phyloP scores from a whole-genome alignment of 768 basidiomycete species.

The Kwoniella botswanensis region DNA sequence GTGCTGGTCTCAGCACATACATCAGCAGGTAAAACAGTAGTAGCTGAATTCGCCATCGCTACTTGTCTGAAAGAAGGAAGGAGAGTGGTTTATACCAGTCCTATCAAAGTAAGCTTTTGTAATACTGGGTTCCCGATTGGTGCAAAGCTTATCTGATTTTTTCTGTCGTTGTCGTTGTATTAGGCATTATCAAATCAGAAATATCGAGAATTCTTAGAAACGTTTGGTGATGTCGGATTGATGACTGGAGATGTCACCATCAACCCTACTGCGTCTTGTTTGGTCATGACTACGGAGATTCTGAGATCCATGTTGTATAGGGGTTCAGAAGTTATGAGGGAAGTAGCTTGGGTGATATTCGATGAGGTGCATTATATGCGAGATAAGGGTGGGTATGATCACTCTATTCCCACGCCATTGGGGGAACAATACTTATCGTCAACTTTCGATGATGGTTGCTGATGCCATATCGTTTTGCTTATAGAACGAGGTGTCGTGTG shows the following conservation, averaged over 20 bases:
- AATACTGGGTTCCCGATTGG: constrained; percentile 36
- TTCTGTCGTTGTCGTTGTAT: constrained; percentile 21
- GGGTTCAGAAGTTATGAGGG: constrained; percentile 98
- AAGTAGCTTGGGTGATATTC: constrained; percentile 99
- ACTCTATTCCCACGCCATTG: too few species aligned
- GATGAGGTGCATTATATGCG: constrained; percentile 99
- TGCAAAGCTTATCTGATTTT: neutral
- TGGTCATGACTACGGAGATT: constrained; percentile 99
- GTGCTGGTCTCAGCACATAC: constrained; percentile 98
- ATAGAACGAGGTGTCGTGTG: constrained; percentile 95
- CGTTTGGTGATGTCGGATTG: constrained; percentile 96
- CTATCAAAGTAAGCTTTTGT: constrained; percentile 82
- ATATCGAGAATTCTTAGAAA: constrained; percentile 95
- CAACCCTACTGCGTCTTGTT: constrained; percentile 92
- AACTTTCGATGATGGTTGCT: too few species aligned
- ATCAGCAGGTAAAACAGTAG: constrained; percentile 98
- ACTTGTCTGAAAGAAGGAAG: constrained; percentile 91
- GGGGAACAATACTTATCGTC: too few species aligned
- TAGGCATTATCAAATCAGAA: constrained; percentile 98
- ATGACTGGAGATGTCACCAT: constrained; percentile 99
- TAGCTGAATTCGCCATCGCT: constrained; percentile 99
- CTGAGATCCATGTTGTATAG: constrained; percentile 97
- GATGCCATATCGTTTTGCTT: too few species aligned
- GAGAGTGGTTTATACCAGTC: constrained; percentile 98
- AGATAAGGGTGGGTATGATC: constrained; percentile 67